These are phyloP conservation scores for Symbiodinium natans DNA, from an alignment of 73 alveolate genomes.

Conservation along the genomic window DNA sequence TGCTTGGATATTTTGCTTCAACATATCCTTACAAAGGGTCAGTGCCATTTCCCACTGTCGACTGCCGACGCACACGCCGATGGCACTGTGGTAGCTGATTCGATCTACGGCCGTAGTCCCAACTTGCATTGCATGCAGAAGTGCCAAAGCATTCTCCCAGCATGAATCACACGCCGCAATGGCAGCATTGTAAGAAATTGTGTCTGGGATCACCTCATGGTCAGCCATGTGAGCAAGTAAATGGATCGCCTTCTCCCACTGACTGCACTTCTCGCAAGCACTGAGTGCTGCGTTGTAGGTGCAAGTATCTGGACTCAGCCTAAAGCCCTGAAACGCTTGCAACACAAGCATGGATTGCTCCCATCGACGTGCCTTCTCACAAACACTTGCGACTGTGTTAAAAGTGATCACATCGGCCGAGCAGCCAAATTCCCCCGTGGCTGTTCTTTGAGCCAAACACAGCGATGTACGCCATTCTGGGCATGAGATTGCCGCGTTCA, in stretches of 20 bases:
- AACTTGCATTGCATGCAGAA: neutral
- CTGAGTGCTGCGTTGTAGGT: constrained; percentile 11
- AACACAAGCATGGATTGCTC: neutral
- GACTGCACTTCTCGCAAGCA: constrained; percentile 1
- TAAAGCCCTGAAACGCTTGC: neutral
- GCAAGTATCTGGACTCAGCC: neutral
- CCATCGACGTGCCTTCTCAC: constrained; percentile 15
- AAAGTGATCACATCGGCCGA: neutral
- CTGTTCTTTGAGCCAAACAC: neutral
- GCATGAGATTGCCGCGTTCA: neutral
- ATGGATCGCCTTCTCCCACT: neutral
- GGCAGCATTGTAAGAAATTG: constrained; percentile 22
- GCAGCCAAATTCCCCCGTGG: neutral
- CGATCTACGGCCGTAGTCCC: neutral
- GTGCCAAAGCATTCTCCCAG: constrained; percentile 16
- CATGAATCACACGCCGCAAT: neutral
- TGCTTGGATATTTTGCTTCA: neutral
- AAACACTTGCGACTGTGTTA: constrained; percentile 4
- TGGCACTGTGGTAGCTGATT: constrained; percentile 12
- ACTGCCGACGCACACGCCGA: neutral
- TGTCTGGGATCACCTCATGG: neutral
- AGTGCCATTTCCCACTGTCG: constrained; percentile 10
- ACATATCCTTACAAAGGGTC: neutral
- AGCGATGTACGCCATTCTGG: neutral
- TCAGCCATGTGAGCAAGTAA: neutral